Percentiles rank a stretch among this genome's conserved stretches.
Conservation (phyloP, 148 eudicot species). For the Nepenthes gracilis region DNA sequence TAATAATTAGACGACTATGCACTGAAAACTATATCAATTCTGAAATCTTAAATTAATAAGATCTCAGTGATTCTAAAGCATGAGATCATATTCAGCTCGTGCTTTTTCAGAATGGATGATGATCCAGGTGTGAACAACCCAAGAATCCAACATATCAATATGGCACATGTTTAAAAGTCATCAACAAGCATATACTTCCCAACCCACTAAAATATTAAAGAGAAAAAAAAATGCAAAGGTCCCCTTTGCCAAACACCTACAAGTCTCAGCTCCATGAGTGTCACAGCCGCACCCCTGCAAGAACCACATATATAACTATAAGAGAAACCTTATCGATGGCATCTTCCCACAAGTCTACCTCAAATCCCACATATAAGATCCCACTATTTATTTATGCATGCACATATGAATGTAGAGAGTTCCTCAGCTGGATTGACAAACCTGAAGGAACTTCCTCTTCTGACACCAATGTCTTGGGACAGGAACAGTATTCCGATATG, state of each 20-base stretch:
- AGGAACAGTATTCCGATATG: conserved; percentile 88
- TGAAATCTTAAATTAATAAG: neutral
- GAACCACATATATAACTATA: conserved; percentile 93
- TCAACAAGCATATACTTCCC: conserved; percentile 11
- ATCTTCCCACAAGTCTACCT: conserved; percentile 37
- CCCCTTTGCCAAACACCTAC: conserved; percentile 74
- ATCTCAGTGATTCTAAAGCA: conserved; percentile 7
- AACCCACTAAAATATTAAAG: conserved; percentile 23
- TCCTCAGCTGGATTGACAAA: conserved; percentile 19
- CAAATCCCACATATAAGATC: conserved; percentile 12
- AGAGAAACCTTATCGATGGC: conserved; percentile 71
- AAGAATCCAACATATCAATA: neutral
- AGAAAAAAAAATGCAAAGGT: conserved; percentile 35
- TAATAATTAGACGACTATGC: conserved; percentile 1
- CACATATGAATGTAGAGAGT: conserved; percentile 4
- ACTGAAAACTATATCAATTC: neutral
- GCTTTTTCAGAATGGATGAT: conserved; percentile 10
- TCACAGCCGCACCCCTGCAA: conserved; percentile 97
- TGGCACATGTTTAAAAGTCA: neutral
- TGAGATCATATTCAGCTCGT: conserved; percentile 12
- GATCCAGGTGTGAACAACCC: conserved; percentile 4
- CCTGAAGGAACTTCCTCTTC: conserved; percentile 94
- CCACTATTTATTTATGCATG: conserved; percentile 14
- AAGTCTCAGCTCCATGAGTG: conserved; percentile 69
- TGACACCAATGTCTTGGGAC: conserved; percentile 98